Percentiles rank a stretch among this genome's conserved stretches.
phyloP scores from a whole-genome alignment of 257 asterid species.

The Linaria vulgaris region DNA sequence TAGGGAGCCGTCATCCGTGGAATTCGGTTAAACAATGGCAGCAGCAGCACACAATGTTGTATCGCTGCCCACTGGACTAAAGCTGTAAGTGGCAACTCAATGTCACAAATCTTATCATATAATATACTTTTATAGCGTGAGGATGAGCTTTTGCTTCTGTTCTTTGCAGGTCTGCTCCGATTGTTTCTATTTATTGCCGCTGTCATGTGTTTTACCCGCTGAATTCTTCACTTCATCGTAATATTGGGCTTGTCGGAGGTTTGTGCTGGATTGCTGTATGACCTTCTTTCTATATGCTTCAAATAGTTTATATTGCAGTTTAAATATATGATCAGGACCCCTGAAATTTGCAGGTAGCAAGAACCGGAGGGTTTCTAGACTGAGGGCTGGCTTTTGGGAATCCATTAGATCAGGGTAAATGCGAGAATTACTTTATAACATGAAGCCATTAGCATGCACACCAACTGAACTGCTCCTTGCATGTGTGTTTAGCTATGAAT shows the following conservation, averaged over 20 bases:
- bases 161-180: constrained; percentile 36
- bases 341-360: constrained; percentile 64
- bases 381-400: constrained; percentile 86
- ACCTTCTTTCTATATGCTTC: background rate
- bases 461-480: background rate
- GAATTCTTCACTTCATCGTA: constrained; percentile 23
- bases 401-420: constrained; percentile 91
- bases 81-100: constrained; percentile 28
- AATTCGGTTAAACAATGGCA: too few relatives aligned
- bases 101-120: background rate
- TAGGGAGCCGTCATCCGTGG: too few relatives aligned
- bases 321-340: too few relatives aligned
- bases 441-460: too few relatives aligned
- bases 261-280: background rate
- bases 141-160: constrained; percentile 15
- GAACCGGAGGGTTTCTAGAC: constrained; percentile 47
- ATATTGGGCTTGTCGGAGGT: constrained; percentile 26
- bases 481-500: too few relatives aligned
- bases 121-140: background rate
- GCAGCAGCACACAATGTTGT: constrained; percentile 24
- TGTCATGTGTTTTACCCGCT: constrained; percentile 24
- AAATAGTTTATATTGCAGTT: too few relatives aligned
- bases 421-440: background rate
- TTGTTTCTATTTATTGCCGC: constrained; percentile 32
- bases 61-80: constrained; percentile 26